Evolutionary conservation across 768 basidiomycete species (phyloP).

Genomic region (Mycena pura): DNA sequence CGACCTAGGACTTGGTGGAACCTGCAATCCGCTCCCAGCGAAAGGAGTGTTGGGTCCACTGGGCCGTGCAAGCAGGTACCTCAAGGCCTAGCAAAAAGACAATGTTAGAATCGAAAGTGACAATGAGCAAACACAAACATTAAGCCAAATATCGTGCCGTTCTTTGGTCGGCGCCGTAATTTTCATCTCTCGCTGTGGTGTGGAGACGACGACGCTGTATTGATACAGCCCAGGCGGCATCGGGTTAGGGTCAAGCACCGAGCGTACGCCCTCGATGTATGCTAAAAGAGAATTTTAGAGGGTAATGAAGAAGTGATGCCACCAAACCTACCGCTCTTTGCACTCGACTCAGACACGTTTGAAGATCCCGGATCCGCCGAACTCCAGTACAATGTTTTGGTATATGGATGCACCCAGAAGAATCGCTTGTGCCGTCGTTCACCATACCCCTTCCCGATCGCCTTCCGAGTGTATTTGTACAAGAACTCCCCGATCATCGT

Average conservation of each 20-base stretch:
- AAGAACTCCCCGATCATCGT: slow-evolving; percentile 99
- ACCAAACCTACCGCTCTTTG: slow-evolving; percentile 88
- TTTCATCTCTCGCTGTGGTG: slow-evolving; percentile 96
- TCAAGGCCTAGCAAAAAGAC: slow-evolving; percentile 69
- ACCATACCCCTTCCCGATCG: slow-evolving; percentile 90
- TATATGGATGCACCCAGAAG: slow-evolving; percentile 99
- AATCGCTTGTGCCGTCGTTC: slow-evolving; percentile 91
- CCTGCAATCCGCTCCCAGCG: slow-evolving; percentile 43
- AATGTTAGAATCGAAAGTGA: slow-evolving; percentile 14
- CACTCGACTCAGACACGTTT: slow-evolving; percentile 88
- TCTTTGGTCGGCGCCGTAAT: slow-evolving; percentile 97
- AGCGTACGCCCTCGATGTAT: slow-evolving; percentile 90
- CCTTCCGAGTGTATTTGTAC: slow-evolving; percentile 93
- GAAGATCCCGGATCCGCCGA: slow-evolving; percentile 91
- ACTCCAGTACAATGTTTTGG: slow-evolving; percentile 97
- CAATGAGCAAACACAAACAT: slow-evolving; percentile 54
- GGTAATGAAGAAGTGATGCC: slow-evolving; percentile 5
- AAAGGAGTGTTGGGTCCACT: slow-evolving; percentile 44
- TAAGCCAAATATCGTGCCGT: slow-evolving; percentile 96
- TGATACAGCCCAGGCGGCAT: slow-evolving; percentile 93
- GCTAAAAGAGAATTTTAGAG: slow-evolving; percentile 53
- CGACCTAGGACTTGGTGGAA: slow-evolving; percentile 59
- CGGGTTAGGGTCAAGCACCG: slow-evolving; percentile 95
- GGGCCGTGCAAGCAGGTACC: slow-evolving; percentile 87
- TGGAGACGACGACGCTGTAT: slow-evolving; percentile 92